Conservation (phyloP, 257 asterid species). For the Ophiorrhiza pumila region DNA sequence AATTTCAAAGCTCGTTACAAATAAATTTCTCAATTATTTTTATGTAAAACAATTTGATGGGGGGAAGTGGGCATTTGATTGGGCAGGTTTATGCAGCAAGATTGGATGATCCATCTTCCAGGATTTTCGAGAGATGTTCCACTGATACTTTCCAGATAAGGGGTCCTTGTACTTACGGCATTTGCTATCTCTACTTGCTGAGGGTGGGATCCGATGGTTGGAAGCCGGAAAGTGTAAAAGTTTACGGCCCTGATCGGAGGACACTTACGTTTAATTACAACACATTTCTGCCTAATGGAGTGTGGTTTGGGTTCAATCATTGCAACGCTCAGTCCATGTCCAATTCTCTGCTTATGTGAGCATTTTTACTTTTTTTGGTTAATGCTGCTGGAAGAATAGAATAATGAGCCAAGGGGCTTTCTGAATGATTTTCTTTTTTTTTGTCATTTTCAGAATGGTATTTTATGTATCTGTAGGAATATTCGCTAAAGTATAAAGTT, state of each 20-base stretch:
- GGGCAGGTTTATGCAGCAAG: slow-evolving; percentile 34
- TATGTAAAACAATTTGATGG: not conserved
- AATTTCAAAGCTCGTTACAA: too few relatives aligned
- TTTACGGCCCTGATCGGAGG: slow-evolving; percentile 25
- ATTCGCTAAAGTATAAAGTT: too few relatives aligned
- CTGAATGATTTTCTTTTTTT: not conserved
- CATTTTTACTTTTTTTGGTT: too few relatives aligned
- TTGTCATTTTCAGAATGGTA: not conserved
- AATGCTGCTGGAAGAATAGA: too few relatives aligned
- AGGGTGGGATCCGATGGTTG: slow-evolving; percentile 50
- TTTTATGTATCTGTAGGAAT: too few relatives aligned
- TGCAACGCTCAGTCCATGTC: slow-evolving; percentile 11
- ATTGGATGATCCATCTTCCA: slow-evolving; percentile 28
- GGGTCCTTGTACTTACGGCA: slow-evolving; percentile 31
- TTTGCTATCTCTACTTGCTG: slow-evolving; percentile 33
- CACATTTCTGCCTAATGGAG: slow-evolving; percentile 30
- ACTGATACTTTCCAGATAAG: slow-evolving; percentile 31
- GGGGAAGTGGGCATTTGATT: not conserved
- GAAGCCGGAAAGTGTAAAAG: slow-evolving; percentile 36
- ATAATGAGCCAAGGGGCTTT: not conserved
- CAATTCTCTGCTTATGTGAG: slow-evolving; percentile 1
- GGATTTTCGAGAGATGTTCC: slow-evolving; percentile 41
- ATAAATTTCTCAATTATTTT: too few relatives aligned
- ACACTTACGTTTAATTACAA: slow-evolving; percentile 22
- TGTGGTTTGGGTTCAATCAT: slow-evolving; percentile 33